A percentile compares a stretch with the other conserved stretches of the same genome.
phyloP scores from a whole-genome alignment of 1,284 basidiomycete genomes.

The Microbotryomycetes sp. region DNA sequence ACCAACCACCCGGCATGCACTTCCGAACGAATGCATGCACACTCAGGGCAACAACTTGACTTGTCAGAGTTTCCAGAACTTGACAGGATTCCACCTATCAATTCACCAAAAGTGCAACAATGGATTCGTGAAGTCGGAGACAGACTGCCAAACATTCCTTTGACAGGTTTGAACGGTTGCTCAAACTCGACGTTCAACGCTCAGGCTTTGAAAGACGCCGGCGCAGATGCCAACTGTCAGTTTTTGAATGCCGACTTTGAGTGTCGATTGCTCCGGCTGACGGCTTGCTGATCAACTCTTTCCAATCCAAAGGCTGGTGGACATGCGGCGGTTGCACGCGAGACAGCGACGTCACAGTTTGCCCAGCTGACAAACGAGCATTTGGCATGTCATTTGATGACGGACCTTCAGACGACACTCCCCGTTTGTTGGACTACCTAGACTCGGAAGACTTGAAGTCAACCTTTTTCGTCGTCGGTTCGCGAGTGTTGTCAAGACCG shows the following conservation, averaged over 20 bases:
- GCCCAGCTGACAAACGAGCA: conserved; percentile 34
- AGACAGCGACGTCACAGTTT: conserved; percentile 20
- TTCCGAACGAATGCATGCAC: not conserved
- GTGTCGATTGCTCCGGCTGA: not conserved
- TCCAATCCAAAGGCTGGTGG: conserved; percentile 41
- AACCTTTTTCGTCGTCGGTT: conserved; percentile 89
- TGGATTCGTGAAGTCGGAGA: not conserved
- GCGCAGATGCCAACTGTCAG: conserved; percentile 41
- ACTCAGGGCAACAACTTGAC: not conserved
- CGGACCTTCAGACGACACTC: conserved; percentile 65
- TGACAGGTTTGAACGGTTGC: conserved; percentile 56
- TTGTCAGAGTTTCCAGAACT: not conserved
- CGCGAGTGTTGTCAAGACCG: conserved; percentile 73
- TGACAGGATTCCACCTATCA: not conserved
- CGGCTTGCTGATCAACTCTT: not conserved
- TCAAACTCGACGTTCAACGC: conserved; percentile 54
- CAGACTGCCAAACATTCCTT: conserved; percentile 32
- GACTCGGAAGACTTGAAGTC: conserved; percentile 59
- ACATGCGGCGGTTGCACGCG: conserved; percentile 56
- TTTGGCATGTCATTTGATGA: conserved; percentile 44
- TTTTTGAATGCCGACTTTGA: conserved; percentile 59
- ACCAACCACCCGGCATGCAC: no score
- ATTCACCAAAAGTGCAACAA: not conserved
- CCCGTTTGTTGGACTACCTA: conserved; percentile 63
- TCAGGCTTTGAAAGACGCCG: conserved; percentile 55